These are phyloP conservation scores for Lentinula boryana DNA, from an alignment of 768 basidiomycete genomes.

Conservation along the genomic window DNA sequence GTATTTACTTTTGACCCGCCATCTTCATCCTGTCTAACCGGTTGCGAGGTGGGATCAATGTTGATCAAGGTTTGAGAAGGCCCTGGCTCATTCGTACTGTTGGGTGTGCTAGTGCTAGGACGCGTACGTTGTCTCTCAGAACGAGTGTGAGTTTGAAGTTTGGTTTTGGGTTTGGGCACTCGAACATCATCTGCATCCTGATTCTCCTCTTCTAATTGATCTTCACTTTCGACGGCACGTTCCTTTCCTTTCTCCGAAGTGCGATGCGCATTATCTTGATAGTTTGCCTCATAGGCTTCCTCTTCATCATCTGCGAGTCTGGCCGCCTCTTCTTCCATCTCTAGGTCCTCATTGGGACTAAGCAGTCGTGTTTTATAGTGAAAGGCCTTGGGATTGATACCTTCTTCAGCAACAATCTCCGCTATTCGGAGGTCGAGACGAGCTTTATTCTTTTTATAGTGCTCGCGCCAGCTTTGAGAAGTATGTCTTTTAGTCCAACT, in stretches of 20 bases:
- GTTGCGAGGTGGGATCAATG: neutral
- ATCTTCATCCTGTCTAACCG: neutral
- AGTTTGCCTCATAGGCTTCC: neutral
- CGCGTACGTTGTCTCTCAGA: neutral
- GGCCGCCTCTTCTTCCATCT: neutral
- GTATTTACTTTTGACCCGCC: neutral
- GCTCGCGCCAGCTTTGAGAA: constrained; percentile 40
- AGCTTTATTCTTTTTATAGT: constrained; percentile 33
- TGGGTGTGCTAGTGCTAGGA: neutral
- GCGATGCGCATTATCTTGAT: neutral
- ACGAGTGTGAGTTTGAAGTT: neutral
- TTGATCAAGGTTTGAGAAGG: neutral
- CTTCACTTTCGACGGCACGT: neutral
- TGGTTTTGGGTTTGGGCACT: neutral
- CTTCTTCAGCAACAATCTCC: constrained; percentile 14
- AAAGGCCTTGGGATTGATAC: constrained; percentile 16
- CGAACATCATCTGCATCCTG: neutral
- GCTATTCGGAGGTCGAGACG: constrained; percentile 30
- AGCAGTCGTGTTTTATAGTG: constrained; percentile 21
- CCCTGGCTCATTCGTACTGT: neutral
- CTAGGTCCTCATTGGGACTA: constrained; percentile 8
- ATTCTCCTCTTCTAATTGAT: neutral
- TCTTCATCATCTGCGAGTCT: neutral
- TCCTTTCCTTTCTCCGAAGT: neutral
- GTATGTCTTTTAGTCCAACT: constrained; percentile 38